phyloP scores from a whole-genome alignment of 2,329 filamentous ascomycete species.

The Endothia cerciana region DNA sequence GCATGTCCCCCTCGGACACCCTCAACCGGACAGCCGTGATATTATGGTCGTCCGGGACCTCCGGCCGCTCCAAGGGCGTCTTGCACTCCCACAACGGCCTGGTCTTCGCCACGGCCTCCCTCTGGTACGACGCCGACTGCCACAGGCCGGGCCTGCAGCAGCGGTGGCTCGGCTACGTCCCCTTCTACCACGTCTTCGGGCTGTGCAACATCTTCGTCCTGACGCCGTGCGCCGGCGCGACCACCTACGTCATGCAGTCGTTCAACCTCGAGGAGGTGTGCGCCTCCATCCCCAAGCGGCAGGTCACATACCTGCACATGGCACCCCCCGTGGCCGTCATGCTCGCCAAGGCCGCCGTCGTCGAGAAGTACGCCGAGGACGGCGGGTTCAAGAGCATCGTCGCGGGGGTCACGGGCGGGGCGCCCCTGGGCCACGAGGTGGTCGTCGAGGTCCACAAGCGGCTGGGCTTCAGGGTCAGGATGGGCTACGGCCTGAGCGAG shows the following conservation, averaged over 20 bases:
- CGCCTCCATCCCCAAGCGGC: slow-evolving; percentile 61
- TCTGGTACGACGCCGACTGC: slow-evolving; percentile 55
- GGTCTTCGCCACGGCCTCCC: slow-evolving; percentile 57
- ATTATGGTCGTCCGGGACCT: slow-evolving; percentile 63
- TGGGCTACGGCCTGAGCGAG: slow-evolving; percentile 80
- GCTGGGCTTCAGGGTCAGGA: slow-evolving; percentile 53
- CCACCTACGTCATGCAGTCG: slow-evolving; percentile 70
- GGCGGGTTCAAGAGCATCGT: slow-evolving; percentile 57
- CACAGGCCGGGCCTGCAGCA: slow-evolving; percentile 40
- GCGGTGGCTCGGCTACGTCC: slow-evolving; percentile 65
- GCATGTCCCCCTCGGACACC: slow-evolving; percentile 44
- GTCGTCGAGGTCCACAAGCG: slow-evolving; percentile 63
- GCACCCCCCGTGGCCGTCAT: slow-evolving; percentile 74
- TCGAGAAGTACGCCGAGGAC: slow-evolving; percentile 59
- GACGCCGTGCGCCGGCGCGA: slow-evolving; percentile 54
- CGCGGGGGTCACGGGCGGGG: slow-evolving; percentile 62
- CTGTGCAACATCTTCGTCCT: slow-evolving; percentile 62
- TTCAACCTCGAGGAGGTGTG: slow-evolving; percentile 71
- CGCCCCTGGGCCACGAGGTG: slow-evolving; percentile 61
- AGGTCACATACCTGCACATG: slow-evolving; percentile 66
- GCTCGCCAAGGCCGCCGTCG: slow-evolving; percentile 70
- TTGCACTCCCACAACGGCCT: slow-evolving; percentile 71
- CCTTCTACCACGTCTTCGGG: slow-evolving; percentile 70
- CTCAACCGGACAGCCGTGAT: slow-evolving; percentile 60
- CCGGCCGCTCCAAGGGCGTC: slow-evolving; percentile 76